phyloP scores from a whole-genome alignment of 108 stramenopile genomes.

The Stephanodiscus triporus region DNA sequence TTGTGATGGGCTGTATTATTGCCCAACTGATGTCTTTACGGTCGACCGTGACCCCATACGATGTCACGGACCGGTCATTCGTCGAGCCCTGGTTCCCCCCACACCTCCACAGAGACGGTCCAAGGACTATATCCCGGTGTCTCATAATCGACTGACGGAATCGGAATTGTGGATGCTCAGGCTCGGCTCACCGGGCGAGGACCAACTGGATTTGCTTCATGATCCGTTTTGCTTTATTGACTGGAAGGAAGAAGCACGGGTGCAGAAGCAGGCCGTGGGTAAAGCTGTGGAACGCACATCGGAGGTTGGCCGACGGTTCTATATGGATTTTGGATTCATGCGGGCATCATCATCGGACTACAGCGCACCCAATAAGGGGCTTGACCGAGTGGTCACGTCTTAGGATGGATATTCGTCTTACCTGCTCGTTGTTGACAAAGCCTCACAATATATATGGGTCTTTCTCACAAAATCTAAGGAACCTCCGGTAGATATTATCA shows the following conservation, averaged over 20 bases:
- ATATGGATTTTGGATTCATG: constrained; percentile 15
- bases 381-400: constrained; percentile 5
- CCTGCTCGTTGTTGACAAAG: constrained; percentile 1
- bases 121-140: no score
- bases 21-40: no score
- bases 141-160: no score
- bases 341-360: background rate
- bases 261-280: background rate
- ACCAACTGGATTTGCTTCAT: no score
- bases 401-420: constrained; percentile 14
- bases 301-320: background rate
- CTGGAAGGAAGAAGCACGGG: background rate
- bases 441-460: constrained; percentile 3
- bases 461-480: constrained; percentile 20
- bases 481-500: constrained; percentile 5
- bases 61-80: no score
- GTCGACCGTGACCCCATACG: no score
- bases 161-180: no score
- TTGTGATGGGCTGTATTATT: no score
- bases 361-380: background rate
- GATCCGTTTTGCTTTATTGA: background rate
- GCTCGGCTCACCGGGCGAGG: no score
- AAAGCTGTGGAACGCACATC: background rate
- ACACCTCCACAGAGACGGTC: no score
- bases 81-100: no score